A percentile compares a stretch with the other conserved stretches of the same genome.
Conservation (phyloP, 768 basidiomycete genomes). For the Boletus rubropictus region DNA sequence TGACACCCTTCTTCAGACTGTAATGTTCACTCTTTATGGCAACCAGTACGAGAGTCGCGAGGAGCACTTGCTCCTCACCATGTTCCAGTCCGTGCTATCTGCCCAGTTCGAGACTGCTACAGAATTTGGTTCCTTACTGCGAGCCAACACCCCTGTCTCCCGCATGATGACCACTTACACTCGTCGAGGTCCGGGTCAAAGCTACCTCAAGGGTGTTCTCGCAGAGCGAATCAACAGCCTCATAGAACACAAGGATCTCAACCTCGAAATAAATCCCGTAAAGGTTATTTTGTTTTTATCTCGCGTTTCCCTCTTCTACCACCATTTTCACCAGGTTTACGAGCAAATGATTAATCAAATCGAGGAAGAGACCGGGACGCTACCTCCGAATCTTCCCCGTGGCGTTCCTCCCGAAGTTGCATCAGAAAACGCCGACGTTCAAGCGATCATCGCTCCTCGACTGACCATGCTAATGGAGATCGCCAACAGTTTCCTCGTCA, state of each 20-base stretch:
- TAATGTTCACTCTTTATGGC: slow-evolving; percentile 99
- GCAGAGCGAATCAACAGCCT: slow-evolving; percentile 98
- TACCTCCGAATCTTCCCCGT: slow-evolving; percentile 87
- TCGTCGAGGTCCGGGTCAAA: slow-evolving; percentile 95
- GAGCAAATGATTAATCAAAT: slow-evolving; percentile 99
- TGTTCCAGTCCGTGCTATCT: slow-evolving; percentile 98
- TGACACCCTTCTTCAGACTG: slow-evolving; percentile 97
- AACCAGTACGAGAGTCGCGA: slow-evolving; percentile 99
- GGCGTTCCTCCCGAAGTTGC: slow-evolving; percentile 95
- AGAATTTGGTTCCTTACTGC: slow-evolving; percentile 96
- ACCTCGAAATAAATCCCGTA: slow-evolving; percentile 97
- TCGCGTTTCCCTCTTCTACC: not conserved
- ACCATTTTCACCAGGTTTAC: slow-evolving; percentile 63
- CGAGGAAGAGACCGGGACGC: slow-evolving; percentile 90
- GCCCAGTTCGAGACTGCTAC: slow-evolving; percentile 99
- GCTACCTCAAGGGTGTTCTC: slow-evolving; percentile 94
- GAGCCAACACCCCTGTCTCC: slow-evolving; percentile 98
- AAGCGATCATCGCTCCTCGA: slow-evolving; percentile 95
- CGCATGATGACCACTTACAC: slow-evolving; percentile 99
- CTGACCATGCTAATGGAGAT: slow-evolving; percentile 99
- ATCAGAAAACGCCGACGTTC: slow-evolving; percentile 89
- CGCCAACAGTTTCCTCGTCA: slow-evolving; percentile 93
- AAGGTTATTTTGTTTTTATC: slow-evolving; percentile 51
- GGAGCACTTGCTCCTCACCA: slow-evolving; percentile 95
- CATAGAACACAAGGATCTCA: slow-evolving; percentile 99